Evolutionary conservation across 2,329 filamentous ascomycete genomes (phyloP), one percentile per base, ranked within the genome.

Genomic region (Ophiostoma piceae): DNA sequence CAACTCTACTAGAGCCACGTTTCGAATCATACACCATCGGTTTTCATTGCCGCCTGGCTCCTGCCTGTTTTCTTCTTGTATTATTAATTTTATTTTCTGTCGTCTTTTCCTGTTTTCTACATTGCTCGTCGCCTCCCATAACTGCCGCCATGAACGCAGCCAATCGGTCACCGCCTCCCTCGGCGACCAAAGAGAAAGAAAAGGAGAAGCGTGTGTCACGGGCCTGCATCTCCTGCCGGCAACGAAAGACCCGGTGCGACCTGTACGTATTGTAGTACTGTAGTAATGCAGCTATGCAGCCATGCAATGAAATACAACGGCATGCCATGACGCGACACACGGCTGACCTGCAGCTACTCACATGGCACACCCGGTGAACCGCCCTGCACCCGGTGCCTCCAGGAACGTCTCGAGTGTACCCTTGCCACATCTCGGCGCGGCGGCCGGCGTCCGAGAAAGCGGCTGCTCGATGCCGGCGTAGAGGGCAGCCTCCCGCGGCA

Each of bases 391-490:
- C 75, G 79, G 68, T 81, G 80, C 68, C 73, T 78, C 64, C 77
- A 80, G 65, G 77, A 80, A 66, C 72, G 77, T 67, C 76, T 77
- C 54, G 77, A 80, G 70, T 81, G 80, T 67, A 75, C 80, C 16
- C 75, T 81, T 39, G 79, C 79, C n/a, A 80, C 78, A 5, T 81
- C 79, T 12, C 76, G 76, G 39, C 76, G 80, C 19, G 79, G 80
- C 14, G 79, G 79, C 16, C 76, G 78, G 43, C 77, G 79, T 41
- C 75, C 79, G 29, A 47, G 65, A 11, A 66, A 66, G 37, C 43
- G 67, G 26, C 32, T 39, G 54, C 19, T 29, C 12, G 64, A 66
- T 43, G 64, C 64, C 37, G 64, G 37, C n/a, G 37, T 22, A 37
- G 35, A 39, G 22, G 64, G 35, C 32, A 37, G 19, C 37, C 32